Evolutionary conservation across 169 alveolate species (phyloP), one percentile per base, ranked within the genome.

Genomic region (Plasmodium gonderi): DNA sequence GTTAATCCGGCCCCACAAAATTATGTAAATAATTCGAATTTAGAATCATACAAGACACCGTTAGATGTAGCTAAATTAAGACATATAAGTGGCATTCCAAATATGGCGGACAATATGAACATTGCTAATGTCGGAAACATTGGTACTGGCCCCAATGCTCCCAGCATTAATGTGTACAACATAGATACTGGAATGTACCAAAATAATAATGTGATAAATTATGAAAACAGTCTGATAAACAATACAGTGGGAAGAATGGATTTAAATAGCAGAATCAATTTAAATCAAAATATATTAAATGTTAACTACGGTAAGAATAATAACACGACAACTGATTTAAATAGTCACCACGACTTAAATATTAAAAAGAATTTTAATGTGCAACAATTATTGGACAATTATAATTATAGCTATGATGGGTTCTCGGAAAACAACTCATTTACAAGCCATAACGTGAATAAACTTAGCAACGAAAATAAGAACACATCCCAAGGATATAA

Each of bases 361-460:
- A 47, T 90, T 29, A 90, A 90, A 72, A 78, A 90, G 45, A 77
- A 76, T 26, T 90, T 90, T 72, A 90, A 90, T 40, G 90, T 90
- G 49, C 94, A 90, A 49, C 49, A 90, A 49, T 64, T 90, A 49
- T 29, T 90, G 74, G 82, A 90, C 40, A 77, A 90, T 49, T 90
- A 90, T 23, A 90, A 90, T 72, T 90, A 90, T 44, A 78, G 54
- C 40, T 85, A 85, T 74, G 80, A 77, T 36, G 36, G 23, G 11
- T 49, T 65, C 44, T 44, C 60, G 33, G 33, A 74, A 45, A 90
- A 64, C 64, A 49, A 69, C 38, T 44, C 80, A 11, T 78, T 64
- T 40, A 45, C 69, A 17, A 11, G 26, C 42, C 47, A 54, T 78
- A 60, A 45, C 60, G 8, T 78, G 75, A 33, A 54, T 54, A 26